Base-by-base conservation (phyloP, 495 filamentous ascomycete species). In the Hyphodiscus hymeniophilus region DNA sequence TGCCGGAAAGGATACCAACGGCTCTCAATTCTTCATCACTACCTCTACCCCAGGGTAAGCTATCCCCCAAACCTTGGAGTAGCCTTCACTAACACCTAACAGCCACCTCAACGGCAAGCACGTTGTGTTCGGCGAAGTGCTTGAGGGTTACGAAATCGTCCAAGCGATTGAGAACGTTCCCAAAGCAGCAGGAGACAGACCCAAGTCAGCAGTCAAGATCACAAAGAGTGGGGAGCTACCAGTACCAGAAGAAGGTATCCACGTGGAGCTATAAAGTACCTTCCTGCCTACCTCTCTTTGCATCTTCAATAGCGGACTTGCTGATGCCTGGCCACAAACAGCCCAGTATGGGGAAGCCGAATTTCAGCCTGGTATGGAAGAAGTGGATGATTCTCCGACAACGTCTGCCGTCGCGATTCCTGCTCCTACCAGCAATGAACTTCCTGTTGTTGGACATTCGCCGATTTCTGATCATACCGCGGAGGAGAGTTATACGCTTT, bases 21-120 rank as follows among this genome's bases (percentile, higher is more conserved):
- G 94, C 58, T 94, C 87, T 41, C 94, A 99, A 70, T 97, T 98
- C 78, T 98, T 94, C 77, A 92, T 94, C 54, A 94, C 87, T 60
- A 92, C 88, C 54, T 81, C 82, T 52, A 64, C 87, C 59, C 92
- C 87, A 59, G 73, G 75, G 85, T 90, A 75, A 67, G 85, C 62
- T 24, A 26, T 17, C 2, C 6, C 21, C 35, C 32, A 15, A 10
- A 45, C 22, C 35, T 24, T 7, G 1, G 24, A 13, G 20, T 43
- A 10, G 4, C 24, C 41, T 12, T 16, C 17, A 36, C 59, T 67
- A 58, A 66, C 38, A 11, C 20, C 22, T 34, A 8, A 35, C 47
- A 89, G 86, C 33, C 92, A 89, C 85, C 82, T 94, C 46, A 85
- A 94, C 70, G 88, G 87, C 59, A 76, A 74, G 57, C 88, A 94